phyloP scores from a whole-genome alignment of 2,329 filamentous ascomycete species.

The Phialocephala subalpina region DNA sequence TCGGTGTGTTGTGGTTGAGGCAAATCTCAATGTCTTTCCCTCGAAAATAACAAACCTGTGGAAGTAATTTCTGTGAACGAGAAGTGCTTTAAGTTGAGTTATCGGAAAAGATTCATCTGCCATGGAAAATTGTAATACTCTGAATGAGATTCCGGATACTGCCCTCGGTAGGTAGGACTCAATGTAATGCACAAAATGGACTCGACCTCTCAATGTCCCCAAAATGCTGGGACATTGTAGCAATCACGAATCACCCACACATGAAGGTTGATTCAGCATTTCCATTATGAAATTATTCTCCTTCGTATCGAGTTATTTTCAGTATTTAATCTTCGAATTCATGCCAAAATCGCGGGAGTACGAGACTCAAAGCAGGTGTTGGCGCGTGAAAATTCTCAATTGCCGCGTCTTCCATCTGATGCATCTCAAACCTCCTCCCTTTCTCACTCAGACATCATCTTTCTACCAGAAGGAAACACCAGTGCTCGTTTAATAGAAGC shows the following conservation, averaged over 20 bases:
- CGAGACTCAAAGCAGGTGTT: not conserved
- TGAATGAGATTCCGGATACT: not conserved
- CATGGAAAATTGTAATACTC: not conserved
- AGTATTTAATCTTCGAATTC: not conserved
- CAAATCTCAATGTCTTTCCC: no score
- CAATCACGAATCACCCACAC: not conserved
- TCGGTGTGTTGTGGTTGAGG: no score
- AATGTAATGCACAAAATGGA: no score
- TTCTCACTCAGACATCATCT: not conserved
- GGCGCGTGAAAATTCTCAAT: not conserved
- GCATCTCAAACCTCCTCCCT: not conserved
- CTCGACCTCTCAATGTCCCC: not conserved
- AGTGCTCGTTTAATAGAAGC: not conserved
- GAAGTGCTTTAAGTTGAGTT: no score
- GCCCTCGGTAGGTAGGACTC: no score
- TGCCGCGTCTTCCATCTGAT: not conserved
- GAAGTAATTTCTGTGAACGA: no score
- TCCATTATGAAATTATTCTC: not conserved
- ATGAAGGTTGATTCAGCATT: not conserved
- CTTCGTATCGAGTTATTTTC: not conserved
- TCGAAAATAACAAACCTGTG: no score
- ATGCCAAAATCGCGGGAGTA: not conserved
- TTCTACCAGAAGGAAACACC: not conserved
- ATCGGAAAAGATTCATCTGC: no score
- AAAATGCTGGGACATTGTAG: not conserved